phyloP scores from a whole-genome alignment of 371 early-diverging fungal species.

The Circinella umbellata region DNA sequence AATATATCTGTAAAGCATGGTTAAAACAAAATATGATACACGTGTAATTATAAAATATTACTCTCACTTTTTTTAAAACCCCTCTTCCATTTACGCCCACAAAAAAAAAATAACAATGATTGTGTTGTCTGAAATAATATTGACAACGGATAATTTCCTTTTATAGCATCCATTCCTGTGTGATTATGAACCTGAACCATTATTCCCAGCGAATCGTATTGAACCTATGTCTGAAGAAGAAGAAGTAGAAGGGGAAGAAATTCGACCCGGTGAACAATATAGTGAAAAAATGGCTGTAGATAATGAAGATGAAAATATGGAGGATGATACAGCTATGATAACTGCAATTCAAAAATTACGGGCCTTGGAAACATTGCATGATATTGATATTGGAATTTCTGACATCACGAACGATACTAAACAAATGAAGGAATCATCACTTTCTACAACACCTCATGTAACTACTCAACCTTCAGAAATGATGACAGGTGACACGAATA shows the following conservation, averaged over 20 bases:
- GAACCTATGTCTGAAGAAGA: conserved; percentile 19
- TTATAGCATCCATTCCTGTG: conserved; percentile 45
- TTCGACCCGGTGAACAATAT: conserved; percentile 7
- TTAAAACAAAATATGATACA: neutral
- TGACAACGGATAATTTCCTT: conserved; percentile 11
- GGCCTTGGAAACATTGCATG: conserved; percentile 30
- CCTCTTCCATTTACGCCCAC: neutral
- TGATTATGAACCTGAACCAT: conserved; percentile 42
- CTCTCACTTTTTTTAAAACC: neutral
- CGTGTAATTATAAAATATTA: neutral
- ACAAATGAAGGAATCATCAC: neutral
- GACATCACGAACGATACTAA: conserved; percentile 3
- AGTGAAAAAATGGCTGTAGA: conserved; percentile 12
- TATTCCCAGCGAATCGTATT: conserved; percentile 31
- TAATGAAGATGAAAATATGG: conserved; percentile 8
- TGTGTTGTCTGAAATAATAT: neutral
- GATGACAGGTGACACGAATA: neutral
- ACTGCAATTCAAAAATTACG: conserved; percentile 29
- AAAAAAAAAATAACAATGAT: no score
- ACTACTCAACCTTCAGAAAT: neutral
- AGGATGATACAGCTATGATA: conserved; percentile 26
- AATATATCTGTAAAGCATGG: neutral
- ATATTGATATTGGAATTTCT: conserved; percentile 24
- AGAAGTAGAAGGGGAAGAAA: conserved; percentile 10
- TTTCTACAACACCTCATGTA: neutral